A percentile compares a stretch with the other conserved stretches of the same genome.
Evolutionary conservation across 345 rosid species (phyloP).

Genomic region (Schrenkiella parvula): DNA sequence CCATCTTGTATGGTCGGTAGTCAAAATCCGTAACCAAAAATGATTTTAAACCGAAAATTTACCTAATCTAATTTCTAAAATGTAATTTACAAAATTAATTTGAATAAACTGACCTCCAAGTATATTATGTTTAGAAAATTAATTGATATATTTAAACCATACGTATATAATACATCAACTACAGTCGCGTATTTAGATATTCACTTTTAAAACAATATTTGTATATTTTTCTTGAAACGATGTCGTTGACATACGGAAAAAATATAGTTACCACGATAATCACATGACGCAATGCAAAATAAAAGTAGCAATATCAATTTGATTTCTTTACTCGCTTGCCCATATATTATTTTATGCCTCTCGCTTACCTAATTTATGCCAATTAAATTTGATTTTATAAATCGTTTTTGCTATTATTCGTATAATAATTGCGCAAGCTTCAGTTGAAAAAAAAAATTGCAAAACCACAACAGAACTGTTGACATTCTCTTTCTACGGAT

Average conservation of each 20-base stretch:
- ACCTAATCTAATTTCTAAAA: neutral
- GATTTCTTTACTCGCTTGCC: neutral
- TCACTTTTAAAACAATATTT: neutral
- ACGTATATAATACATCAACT: constrained; percentile 12
- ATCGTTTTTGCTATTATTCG: neutral
- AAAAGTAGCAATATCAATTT: constrained; percentile 14
- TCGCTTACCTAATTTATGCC: neutral
- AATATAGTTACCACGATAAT: constrained; percentile 16
- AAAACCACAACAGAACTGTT: constrained; percentile 9
- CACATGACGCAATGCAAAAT: constrained; percentile 21
- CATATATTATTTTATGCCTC: neutral
- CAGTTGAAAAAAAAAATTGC: neutral
- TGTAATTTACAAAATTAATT: neutral
- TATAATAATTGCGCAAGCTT: neutral
- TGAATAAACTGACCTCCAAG: neutral
- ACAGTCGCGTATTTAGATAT: neutral
- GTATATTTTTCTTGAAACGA: neutral
- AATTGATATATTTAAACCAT: neutral
- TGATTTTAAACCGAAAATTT: neutral
- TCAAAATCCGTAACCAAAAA: neutral
- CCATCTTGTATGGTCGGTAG: constrained; percentile 13
- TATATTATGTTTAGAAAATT: neutral
- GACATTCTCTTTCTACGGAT: neutral
- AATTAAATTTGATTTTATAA: neutral
- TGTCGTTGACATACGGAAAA: constrained; percentile 11